Conservation (phyloP, 2,329 filamentous ascomycete genomes). For the Colletotrichum graminicola region DNA sequence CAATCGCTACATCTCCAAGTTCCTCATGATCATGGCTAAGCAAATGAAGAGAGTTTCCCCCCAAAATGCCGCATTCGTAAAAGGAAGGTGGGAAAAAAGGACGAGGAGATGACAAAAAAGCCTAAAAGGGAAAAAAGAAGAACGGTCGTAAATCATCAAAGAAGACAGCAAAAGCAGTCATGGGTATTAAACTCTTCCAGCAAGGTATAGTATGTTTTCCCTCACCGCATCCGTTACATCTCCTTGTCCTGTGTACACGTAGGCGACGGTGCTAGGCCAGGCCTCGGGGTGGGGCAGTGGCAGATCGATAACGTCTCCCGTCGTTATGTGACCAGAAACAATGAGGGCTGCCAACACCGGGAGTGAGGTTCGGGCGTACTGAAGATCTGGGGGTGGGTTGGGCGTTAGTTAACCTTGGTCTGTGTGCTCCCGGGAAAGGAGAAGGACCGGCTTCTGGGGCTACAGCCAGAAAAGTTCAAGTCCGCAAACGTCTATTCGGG, state of each 20-base stretch:
- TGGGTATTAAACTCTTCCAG: slow-evolving; percentile 58
- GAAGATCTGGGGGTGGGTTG: slow-evolving; percentile 54
- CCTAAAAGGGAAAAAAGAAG: background rate
- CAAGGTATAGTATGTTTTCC: slow-evolving; percentile 68
- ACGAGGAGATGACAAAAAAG: background rate
- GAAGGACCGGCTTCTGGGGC: slow-evolving; percentile 12
- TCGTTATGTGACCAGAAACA: slow-evolving; percentile 63
- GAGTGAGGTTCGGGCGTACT: slow-evolving; percentile 61
- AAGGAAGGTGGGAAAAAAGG: slow-evolving; percentile 10
- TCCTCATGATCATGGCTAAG: slow-evolving; percentile 23
- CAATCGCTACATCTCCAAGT: slow-evolving; percentile 5
- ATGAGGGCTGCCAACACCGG: slow-evolving; percentile 68
- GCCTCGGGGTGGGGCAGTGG: slow-evolving; percentile 68
- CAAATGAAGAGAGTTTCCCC: background rate
- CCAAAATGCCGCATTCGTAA: slow-evolving; percentile 18
- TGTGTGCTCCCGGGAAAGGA: slow-evolving; percentile 12
- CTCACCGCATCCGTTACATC: slow-evolving; percentile 60
- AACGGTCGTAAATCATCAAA: slow-evolving; percentile 33
- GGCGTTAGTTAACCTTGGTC: slow-evolving; percentile 27
- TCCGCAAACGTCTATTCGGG: slow-evolving; percentile 31
- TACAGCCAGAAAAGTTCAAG: slow-evolving; percentile 25
- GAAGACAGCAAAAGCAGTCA: slow-evolving; percentile 32
- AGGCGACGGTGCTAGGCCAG: slow-evolving; percentile 68
- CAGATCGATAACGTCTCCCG: slow-evolving; percentile 68
- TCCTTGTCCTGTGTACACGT: slow-evolving; percentile 66